phyloP scores from a whole-genome alignment of 306 rosid genomes.

The Cucurbita argyrosperma region DNA sequence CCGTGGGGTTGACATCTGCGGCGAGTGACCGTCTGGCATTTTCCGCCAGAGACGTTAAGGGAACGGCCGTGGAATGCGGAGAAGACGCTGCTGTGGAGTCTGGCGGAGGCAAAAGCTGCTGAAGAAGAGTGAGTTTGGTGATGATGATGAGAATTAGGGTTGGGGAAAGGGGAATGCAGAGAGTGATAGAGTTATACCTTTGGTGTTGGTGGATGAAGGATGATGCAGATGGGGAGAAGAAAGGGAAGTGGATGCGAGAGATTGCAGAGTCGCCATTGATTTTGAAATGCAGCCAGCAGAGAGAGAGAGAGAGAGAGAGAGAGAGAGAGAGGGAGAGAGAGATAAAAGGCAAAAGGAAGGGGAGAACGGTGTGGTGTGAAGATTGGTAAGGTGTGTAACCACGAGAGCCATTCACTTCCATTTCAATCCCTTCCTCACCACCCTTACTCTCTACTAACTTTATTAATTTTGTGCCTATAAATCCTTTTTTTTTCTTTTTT shows the following conservation, averaged over 20 bases:
- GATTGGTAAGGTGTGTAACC: slow-evolving; percentile 32
- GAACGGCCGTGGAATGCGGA: slow-evolving; percentile 58
- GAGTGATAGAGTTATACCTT: slow-evolving; percentile 28
- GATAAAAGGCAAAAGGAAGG: neutral
- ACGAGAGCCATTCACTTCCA: slow-evolving; percentile 33
- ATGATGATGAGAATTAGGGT: neutral
- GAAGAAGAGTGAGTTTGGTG: slow-evolving; percentile 6
- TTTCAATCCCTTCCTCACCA: too few species aligned
- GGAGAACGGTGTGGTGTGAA: slow-evolving; percentile 28
- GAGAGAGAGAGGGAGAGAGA: neutral
- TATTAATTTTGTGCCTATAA: too few species aligned
- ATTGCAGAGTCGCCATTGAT: slow-evolving; percentile 66
- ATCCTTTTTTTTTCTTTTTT: too few species aligned
- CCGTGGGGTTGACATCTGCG: slow-evolving; percentile 7
- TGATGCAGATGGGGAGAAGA: slow-evolving; percentile 42
- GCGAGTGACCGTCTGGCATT: slow-evolving; percentile 16
- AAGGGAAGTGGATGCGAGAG: slow-evolving; percentile 53
- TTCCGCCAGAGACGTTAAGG: slow-evolving; percentile 24
- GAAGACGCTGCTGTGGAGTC: slow-evolving; percentile 24
- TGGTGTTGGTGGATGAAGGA: slow-evolving; percentile 29
- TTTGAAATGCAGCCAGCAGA: neutral
- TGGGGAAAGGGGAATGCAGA: neutral
- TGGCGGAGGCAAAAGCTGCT: neutral
- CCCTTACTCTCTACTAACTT: too few species aligned
- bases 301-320: neutral